Evolutionary conservation across 176 grass and related monocot species (phyloP).

Genomic region (Dactylis glomerata): DNA sequence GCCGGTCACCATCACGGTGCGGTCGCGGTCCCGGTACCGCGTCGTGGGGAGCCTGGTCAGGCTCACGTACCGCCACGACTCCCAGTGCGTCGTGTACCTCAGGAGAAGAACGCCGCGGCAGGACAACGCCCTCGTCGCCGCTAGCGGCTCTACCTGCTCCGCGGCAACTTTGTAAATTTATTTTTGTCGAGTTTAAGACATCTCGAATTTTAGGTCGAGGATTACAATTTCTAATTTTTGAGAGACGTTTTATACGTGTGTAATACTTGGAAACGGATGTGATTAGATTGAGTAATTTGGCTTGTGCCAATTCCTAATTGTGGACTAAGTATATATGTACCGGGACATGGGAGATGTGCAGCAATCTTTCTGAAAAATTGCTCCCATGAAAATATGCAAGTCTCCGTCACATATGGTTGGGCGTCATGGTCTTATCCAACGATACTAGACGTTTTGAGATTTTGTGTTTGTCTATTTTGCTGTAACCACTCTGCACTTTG

Average conservation of each 20-base stretch:
- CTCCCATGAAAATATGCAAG: background rate
- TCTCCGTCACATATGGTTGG: too few relatives aligned
- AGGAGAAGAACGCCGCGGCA: slow-evolving; percentile 24
- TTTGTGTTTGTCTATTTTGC: too few relatives aligned
- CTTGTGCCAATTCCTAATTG: background rate
- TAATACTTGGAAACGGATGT: background rate
- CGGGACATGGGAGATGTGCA: background rate
- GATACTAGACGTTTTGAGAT: too few relatives aligned
- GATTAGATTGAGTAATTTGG: background rate
- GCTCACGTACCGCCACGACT: slow-evolving; percentile 48
- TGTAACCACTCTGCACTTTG: too few relatives aligned
- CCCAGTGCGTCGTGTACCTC: slow-evolving; percentile 59
- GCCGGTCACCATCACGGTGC: slow-evolving; percentile 48
- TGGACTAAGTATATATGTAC: background rate
- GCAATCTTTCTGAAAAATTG: background rate
- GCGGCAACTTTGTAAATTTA: background rate
- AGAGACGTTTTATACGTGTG: background rate
- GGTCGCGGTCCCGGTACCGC: slow-evolving; percentile 45
- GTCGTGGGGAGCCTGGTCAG: slow-evolving; percentile 57
- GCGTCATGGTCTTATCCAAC: too few relatives aligned
- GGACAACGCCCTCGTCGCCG: slow-evolving; percentile 31
- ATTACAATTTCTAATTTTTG: background rate
- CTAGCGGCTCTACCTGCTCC: slow-evolving; percentile 40
- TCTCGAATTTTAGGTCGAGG: background rate
- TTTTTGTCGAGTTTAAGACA: background rate